Evolutionary conservation across 2,329 filamentous ascomycete genomes (phyloP).

Genomic region (Fusarium concolor): DNA sequence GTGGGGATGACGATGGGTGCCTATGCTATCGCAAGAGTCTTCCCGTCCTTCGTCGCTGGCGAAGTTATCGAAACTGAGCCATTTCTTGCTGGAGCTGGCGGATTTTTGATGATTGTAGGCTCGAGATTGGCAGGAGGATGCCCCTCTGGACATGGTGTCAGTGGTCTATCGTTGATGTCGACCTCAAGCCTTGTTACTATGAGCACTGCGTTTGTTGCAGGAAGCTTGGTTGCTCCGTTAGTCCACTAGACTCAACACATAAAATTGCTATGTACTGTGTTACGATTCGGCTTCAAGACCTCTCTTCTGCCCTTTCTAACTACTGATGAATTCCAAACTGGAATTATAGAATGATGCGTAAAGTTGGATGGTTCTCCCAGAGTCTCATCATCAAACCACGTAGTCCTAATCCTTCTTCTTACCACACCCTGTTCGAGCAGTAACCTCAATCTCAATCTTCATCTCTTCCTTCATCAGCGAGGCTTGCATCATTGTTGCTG

Average conservation of each 20-base stretch:
- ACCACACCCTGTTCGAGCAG: constrained; percentile 50
- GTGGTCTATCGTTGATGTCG: constrained; percentile 72
- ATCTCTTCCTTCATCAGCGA: constrained; percentile 63
- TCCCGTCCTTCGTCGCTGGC: constrained; percentile 48
- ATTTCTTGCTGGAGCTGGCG: constrained; percentile 62
- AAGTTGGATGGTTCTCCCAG: background rate
- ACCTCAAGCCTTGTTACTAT: constrained; percentile 72
- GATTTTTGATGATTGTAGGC: constrained; percentile 68
- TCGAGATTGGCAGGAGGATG: constrained; percentile 73
- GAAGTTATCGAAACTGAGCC: constrained; percentile 51
- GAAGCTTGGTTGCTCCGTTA: constrained; percentile 50
- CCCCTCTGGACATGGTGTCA: constrained; percentile 76
- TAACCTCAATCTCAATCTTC: constrained; percentile 60
- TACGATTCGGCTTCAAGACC: background rate
- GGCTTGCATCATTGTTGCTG: constrained; percentile 65
- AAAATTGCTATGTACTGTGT: background rate
- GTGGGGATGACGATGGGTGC: constrained; percentile 63
- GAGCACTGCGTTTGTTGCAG: constrained; percentile 66
- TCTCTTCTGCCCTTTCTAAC: background rate
- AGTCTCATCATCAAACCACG: background rate
- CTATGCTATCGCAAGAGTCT: constrained; percentile 50
- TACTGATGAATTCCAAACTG: too few species aligned
- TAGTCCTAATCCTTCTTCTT: background rate
- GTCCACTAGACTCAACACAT: constrained; percentile 34
- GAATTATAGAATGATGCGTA: background rate